phyloP scores from a whole-genome alignment of 2,329 filamentous ascomycete species.

The Pseudocercospora pini-densiflorae region DNA sequence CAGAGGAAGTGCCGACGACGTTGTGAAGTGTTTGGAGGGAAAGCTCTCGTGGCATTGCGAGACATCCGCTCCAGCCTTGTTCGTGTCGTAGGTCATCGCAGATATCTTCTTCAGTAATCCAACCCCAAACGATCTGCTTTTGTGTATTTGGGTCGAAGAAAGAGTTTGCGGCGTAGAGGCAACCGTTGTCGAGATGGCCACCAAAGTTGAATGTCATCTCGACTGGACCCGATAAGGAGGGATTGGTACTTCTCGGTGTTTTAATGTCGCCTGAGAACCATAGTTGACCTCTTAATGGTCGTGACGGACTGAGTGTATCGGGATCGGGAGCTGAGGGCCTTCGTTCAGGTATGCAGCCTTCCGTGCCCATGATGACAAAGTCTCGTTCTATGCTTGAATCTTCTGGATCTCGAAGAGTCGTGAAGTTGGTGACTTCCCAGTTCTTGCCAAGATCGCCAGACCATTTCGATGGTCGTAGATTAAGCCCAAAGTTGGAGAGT shows the following conservation, averaged over 20 bases:
- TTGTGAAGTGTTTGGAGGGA: slow-evolving; percentile 45
- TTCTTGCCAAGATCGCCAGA: slow-evolving; percentile 57
- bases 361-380: slow-evolving; percentile 53
- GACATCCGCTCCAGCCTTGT: slow-evolving; percentile 56
- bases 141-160: slow-evolving; percentile 52
- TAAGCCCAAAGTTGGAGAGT: slow-evolving; percentile 47
- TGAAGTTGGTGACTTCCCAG: slow-evolving; percentile 57
- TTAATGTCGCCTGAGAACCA: slow-evolving; percentile 51
- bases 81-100: slow-evolving; percentile 47
- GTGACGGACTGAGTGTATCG: slow-evolving; percentile 28
- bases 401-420: slow-evolving; percentile 45
- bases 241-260: slow-evolving; percentile 1
- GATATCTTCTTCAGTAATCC: slow-evolving; percentile 58
- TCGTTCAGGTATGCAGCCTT: slow-evolving; percentile 44
- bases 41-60: slow-evolving; percentile 53
- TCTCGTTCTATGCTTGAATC: slow-evolving; percentile 38
- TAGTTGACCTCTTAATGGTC: slow-evolving; percentile 42
- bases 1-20: slow-evolving; percentile 43
- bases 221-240: slow-evolving; percentile 13
- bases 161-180: slow-evolving; percentile 55
- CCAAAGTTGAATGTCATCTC: slow-evolving; percentile 46
- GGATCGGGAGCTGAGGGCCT: slow-evolving; percentile 20
- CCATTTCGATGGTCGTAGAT: slow-evolving; percentile 50
- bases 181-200: slow-evolving; percentile 56
- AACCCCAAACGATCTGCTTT: slow-evolving; percentile 53